Evolutionary conservation across 495 filamentous ascomycete species (phyloP), one percentile per base, ranked within the genome.

Genomic region (Hypoxylon trugodes): DNA sequence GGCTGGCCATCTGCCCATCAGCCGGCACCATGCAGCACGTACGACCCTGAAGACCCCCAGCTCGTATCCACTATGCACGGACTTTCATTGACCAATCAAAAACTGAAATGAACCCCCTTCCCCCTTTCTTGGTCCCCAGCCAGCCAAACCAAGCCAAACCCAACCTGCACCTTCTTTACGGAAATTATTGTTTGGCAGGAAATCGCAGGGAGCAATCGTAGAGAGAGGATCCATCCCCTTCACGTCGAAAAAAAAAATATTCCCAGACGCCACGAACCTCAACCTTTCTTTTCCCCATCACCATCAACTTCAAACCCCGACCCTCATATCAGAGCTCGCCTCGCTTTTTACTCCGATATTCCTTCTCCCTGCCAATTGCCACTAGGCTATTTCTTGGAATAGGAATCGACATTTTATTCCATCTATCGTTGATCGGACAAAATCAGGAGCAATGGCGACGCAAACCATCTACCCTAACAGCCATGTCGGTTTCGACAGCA

Each of bases 401-500:
- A 76, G 67, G 71, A 46, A 59, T 61, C 48, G 68, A 68, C 69
- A 62, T 69, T 65, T 59, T 66, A 61, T 61, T 57, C 43, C 51
- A 69, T 61, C 47, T 50, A 61, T 55, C 38, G 40, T 55, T 43
- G 50, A 62, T 64, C 47, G 50, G 28, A 53, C 36, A 47, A n/a
- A 56, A 28, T 52, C 45, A 49, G 45, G 25, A 69, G 58, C 60
- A 75, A 84, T 83, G 80, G 78, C 77, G 62, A 68, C 78, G 49
- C 72, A 77, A 55, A 82, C 80, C 60, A 80, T 98, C 69, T 96
- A 91, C 76, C 95, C 95, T 71, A 87, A 91, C 74, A 95, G 89
- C 87, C 94, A 98, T 84, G 95, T 98, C 79, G 93, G 96, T 86
- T 97, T 98, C 81, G 93, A 98, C 82, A 97, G 95, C 80, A 97